Conservation (phyloP, 371 early-diverging fungal genomes). For the Apophysomyces trapeziformis region DNA sequence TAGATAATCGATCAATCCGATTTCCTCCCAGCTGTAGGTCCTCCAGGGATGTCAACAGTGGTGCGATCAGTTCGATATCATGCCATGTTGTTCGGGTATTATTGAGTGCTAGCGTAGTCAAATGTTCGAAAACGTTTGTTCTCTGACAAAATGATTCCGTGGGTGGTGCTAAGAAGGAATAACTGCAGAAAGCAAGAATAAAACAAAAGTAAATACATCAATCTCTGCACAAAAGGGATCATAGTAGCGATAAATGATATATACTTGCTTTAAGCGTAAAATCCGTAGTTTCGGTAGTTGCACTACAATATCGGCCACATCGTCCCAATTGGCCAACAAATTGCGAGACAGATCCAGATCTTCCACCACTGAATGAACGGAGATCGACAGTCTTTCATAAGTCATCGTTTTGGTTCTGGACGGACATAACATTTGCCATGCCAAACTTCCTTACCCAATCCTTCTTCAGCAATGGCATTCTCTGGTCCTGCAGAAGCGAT, state of each 20-base stretch:
- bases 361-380: constrained; percentile 43
- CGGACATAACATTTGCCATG: no score
- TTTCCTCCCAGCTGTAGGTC: constrained; percentile 74
- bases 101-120: constrained; percentile 29
- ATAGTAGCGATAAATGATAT: no score
- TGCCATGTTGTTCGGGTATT: constrained; percentile 27
- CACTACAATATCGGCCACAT: constrained; percentile 60
- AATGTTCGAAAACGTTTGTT: background rate
- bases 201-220: no score
- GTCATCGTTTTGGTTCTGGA: no score
- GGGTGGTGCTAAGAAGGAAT: constrained; percentile 11
- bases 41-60: constrained; percentile 57
- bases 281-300: constrained; percentile 61
- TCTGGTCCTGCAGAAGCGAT: constrained; percentile 38
- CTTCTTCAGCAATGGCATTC: constrained; percentile 24
- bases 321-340: constrained; percentile 63
- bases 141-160: background rate
- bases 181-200: background rate
- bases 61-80: constrained; percentile 48
- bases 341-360: constrained; percentile 81
- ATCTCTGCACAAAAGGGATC: no score
- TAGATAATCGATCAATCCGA: constrained; percentile 35
- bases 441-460: background rate
- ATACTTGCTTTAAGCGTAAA: constrained; percentile 67
- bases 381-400: background rate